Evolutionary conservation across 495 filamentous ascomycete genomes (phyloP), one percentile per base, ranked within the genome.

Genomic region (Podospora anserina): DNA sequence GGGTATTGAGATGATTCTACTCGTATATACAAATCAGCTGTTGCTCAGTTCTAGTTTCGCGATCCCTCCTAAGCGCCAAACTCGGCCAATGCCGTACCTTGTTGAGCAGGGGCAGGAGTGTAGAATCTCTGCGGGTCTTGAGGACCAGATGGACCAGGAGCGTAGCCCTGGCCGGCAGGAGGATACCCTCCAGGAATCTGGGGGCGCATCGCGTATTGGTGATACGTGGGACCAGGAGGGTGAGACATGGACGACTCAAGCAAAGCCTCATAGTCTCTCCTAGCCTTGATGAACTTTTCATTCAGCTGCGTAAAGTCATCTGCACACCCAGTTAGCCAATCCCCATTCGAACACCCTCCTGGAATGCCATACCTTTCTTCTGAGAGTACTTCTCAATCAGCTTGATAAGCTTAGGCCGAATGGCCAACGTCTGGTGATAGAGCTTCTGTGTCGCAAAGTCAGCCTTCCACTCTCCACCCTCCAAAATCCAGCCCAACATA

Each of bases 321-420:
- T 97, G 68, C 23, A n/a, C 5, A 5, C 1, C 1, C 11, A 18
- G 70, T 79, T 61, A 78, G 72, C 60, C 28, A 34, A 44, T 15
- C 13, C 20, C 18, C 26, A 3, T 56, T 49, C 5, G 9, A 19
- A 20, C 28, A 59, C 26, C 7, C 5, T 16, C 63, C 1, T 23
- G n/a, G 60, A 15, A 30, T 0, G 66, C 55, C 74, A 66, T 83
- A 95, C 93, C 95, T 81, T 99, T 99, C 88, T 97, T 98, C 76
- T 99, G 95, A 16, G 95, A 97, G 73, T 99, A 99, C 80, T 98
- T 99, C 64, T 96, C 95, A 79, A 99, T 99, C 59, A 99, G 80
- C 80, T 99, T 96, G 75, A 99, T 98, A 39, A 98, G 84, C 80
- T 99, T 99, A 9, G 95, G 95, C 32, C 95, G 88, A 70, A 99